Conservation (phyloP, 306 rosid species). For the Acacia crassicarpa region DNA sequence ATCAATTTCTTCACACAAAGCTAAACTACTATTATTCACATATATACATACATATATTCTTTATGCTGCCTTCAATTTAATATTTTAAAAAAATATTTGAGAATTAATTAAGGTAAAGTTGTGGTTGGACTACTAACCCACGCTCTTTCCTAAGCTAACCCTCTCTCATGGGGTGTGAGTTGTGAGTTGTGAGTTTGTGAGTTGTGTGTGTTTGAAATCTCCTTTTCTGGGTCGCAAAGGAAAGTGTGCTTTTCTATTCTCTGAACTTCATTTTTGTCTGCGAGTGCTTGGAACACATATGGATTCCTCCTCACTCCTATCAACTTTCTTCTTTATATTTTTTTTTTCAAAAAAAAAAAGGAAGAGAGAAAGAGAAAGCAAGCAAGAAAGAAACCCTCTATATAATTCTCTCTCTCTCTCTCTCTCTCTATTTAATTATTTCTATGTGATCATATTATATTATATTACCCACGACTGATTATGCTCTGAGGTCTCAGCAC, state of each 20-base stretch:
- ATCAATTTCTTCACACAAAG: neutral
- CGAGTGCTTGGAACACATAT: constrained; percentile 83
- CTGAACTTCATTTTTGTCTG: constrained; percentile 88
- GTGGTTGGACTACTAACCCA: constrained; percentile 62
- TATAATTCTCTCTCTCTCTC: neutral
- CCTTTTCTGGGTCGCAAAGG: constrained; percentile 98
- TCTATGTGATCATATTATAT: constrained; percentile 38
- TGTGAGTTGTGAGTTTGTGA: constrained; percentile 8
- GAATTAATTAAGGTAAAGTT: neutral
- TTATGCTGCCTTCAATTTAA: too few relatives aligned
- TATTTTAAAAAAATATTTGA: neutral
- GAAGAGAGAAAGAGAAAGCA: constrained; percentile 22
- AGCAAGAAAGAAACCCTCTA: constrained; percentile 22
- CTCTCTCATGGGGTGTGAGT: constrained; percentile 42
- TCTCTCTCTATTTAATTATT: neutral
- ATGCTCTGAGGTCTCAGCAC: neutral
- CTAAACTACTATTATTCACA: too few relatives aligned
- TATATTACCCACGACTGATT: constrained; percentile 37
- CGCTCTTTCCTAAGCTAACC: constrained; percentile 89
- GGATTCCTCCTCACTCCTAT: constrained; percentile 66
- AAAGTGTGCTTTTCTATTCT: constrained; percentile 70
- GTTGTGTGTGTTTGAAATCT: constrained; percentile 76
- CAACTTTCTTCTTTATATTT: constrained; percentile 44
- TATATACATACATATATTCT: too few relatives aligned
- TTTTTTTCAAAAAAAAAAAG: constrained; percentile 23